Evolutionary conservation across 2,329 filamentous ascomycete genomes (phyloP).

Genomic region (Trichoderma aggressivum): DNA sequence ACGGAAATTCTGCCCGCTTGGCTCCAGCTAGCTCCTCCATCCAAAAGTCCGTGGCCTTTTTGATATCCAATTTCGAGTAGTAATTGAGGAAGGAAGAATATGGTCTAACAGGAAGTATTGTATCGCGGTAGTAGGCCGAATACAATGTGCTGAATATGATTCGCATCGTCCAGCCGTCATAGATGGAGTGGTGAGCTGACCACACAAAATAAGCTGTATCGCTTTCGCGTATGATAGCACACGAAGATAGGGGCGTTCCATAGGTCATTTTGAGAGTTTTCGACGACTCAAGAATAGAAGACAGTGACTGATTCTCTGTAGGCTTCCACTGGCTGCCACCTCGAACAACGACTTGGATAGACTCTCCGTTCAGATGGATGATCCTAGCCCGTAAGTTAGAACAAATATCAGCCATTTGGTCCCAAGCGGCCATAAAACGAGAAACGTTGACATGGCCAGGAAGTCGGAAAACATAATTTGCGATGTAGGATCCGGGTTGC

Average conservation of each 20-base stretch:
- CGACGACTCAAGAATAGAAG: neutral
- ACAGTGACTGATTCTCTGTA: neutral
- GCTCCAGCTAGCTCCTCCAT: slow-evolving; percentile 15
- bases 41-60: slow-evolving; percentile 9
- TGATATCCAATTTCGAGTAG: slow-evolving; percentile 31
- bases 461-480: neutral
- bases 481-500: slow-evolving; percentile 17
- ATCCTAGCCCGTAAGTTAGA: slow-evolving; percentile 20
- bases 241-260: neutral
- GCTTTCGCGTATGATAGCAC: neutral
- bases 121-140: neutral
- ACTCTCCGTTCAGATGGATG: neutral
- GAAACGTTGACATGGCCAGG: neutral
- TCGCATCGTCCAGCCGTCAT: slow-evolving; percentile 29
- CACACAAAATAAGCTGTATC: slow-evolving; percentile 23
- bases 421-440: slow-evolving; percentile 19
- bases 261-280: neutral
- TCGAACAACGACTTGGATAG: neutral
- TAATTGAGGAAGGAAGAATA: slow-evolving; percentile 13
- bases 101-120: neutral
- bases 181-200: slow-evolving; percentile 29
- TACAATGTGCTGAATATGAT: slow-evolving; percentile 20
- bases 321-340: neutral
- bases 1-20: slow-evolving; percentile 15
- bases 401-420: neutral